Base-by-base conservation (phyloP, 306 rosid genomes). In the Carpinus fangiana region DNA sequence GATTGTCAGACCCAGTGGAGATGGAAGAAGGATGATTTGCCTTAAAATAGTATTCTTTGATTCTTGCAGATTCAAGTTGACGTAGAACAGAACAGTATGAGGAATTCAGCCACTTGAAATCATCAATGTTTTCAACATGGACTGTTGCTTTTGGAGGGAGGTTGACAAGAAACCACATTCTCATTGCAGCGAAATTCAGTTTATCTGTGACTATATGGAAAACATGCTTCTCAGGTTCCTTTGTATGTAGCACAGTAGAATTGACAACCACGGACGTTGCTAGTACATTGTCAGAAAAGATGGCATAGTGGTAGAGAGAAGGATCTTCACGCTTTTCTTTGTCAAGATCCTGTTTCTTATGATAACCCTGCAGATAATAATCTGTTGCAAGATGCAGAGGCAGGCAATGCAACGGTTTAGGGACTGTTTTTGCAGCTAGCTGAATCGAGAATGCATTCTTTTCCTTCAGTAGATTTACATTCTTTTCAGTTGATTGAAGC, bases 201-300 rank as follows among this genome's bases (percentile, higher is more conserved):
- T 90, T 95, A 85, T 95, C 98, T 0, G 98, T 95, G 84, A 95
- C 99, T 68, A 95, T 73, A 86, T 93, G 99, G 82, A 93, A 93
- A 65, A 95, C 98, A 71, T 95, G 99, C 75, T 90, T 91, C 83
- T 80, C 89, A 28, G 97, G 99, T 70, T 93, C 97, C 87, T 89
- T 86, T 1, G 97, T 97, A 76, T 95, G 94, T 80, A 82, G 87
- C 82, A 86, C 92, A 0, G 93, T 90, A 76, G 99, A 95, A 84
- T 95, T 95, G 80, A 95, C 96, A 74, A 93, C 98, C 82, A 95
- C 99, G 10, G 98, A 92, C 50, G 99, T 82, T 73, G 99, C 99
- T 66, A 95, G 81, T 21, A 93, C 99, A 79, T 95, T 95, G 82
- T 93, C 99, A 26, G 98, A 95, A 87, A 95, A 95, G 60, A 95